Base-by-base conservation (phyloP, 495 filamentous ascomycete species). In the Choiromyces venosus region DNA sequence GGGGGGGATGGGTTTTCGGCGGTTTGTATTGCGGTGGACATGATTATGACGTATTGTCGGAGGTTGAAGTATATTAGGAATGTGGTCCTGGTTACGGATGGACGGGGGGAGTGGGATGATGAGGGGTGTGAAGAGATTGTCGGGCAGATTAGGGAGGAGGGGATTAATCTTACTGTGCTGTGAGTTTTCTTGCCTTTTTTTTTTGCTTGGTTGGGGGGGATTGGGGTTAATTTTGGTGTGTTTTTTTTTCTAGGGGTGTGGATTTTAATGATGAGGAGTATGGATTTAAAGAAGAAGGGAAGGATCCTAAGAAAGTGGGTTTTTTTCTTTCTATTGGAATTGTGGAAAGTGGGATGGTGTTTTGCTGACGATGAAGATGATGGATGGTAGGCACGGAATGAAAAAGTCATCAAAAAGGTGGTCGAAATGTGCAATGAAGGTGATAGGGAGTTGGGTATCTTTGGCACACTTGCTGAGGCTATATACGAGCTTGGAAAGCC, bases 211-310 rank as follows among this genome's bases (percentile, higher is more conserved):
- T 25, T 68, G 25, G 64, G 38, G 44, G 52, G 37, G 16, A 46
- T 7, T 73, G 46, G 35, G 16, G 29, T 36, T 65, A 12, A 38
- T 36, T 29, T 46, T 36, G 33, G 7, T 52, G 19, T 37, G 44
- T 56, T 46, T 8, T n/a, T 19, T 65, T 65, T 18, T 37, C n/a
- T 74, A 96, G 93, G 69, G 95, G 95, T 9, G 87, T 94, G 37
- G 95, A 99, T 83, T 98, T 98, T 81, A 93, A 99, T 77, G 96
- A 97, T 83, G 80, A 89, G 5, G 93, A 97, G 39, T 97, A 89
- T 79, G 93, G 94, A 37, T 91, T 92, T 79, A 96, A 94, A 82
- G 94, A 99, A 84, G 94, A 99, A 82, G 88, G 91, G 76, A 99
- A 99, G 82, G 84, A 88, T 67, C 72, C 77, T 4, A 73, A 81